phyloP scores from a whole-genome alignment of 208 protist species.

The Crithidia bombi region DNA sequence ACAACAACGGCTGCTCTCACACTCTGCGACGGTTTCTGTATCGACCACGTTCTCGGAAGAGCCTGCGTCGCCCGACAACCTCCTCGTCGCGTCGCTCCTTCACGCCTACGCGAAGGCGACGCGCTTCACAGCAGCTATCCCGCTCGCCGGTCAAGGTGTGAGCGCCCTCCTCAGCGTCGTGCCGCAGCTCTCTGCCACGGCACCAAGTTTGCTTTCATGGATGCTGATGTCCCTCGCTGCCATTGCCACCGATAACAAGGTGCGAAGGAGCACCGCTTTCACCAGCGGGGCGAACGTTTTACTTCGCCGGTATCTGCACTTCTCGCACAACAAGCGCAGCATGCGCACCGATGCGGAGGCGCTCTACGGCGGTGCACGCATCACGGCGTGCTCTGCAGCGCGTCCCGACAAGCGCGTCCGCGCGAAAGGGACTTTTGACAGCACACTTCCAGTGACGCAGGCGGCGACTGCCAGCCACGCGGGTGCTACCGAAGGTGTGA shows the following conservation, averaged over 20 bases:
- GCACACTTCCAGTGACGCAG: too few species aligned
- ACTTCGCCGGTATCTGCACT: constrained; percentile 8
- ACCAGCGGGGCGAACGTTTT: background rate
- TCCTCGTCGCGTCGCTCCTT: constrained; percentile 2
- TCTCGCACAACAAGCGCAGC: background rate
- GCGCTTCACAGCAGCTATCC: background rate
- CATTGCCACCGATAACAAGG: background rate
- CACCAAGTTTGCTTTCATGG: constrained; percentile 27
- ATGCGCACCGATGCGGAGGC: constrained; percentile 26
- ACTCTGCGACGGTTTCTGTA: background rate
- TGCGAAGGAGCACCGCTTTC: background rate
- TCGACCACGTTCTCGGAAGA: background rate
- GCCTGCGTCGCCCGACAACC: background rate
- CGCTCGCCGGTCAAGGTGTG: background rate
- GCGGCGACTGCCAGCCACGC: too few species aligned
- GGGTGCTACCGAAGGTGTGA: too few species aligned
- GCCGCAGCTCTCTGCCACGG: constrained; percentile 1
- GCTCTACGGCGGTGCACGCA: constrained; percentile 20
- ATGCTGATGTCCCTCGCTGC: constrained; percentile 23
- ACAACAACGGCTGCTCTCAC: background rate
- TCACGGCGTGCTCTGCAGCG: background rate
- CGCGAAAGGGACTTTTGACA: too few species aligned
- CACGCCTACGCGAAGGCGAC: background rate
- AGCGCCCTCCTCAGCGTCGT: constrained; percentile 10
- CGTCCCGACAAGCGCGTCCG: background rate